Percentiles rank a stretch among this genome's conserved stretches.
These are phyloP conservation scores for Rhynchospora pubera DNA, from an alignment of 176 grass and related monocot genomes.

Conservation along the genomic window DNA sequence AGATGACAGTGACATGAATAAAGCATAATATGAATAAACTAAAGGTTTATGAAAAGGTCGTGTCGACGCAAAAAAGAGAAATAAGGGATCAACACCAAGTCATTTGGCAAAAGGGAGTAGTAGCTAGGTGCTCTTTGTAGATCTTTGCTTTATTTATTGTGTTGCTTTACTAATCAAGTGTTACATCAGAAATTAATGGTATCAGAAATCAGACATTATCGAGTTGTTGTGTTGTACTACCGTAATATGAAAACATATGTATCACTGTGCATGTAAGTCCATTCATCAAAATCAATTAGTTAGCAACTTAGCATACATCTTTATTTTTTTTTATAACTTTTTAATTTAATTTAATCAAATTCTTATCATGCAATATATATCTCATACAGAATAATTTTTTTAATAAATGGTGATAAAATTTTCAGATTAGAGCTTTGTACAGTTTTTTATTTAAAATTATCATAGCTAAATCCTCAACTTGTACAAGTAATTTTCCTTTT, in stretches of 20 bases:
- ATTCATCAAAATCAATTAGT: too few relatives aligned
- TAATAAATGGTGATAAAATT: background rate
- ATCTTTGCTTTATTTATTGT: background rate
- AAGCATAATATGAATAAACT: background rate
- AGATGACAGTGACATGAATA: background rate
- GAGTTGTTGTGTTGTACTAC: too few relatives aligned
- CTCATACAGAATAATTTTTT: too few relatives aligned
- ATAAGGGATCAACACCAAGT: background rate
- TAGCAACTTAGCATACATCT: too few relatives aligned
- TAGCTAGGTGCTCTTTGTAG: background rate
- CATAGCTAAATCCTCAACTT: background rate
- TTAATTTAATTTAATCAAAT: background rate
- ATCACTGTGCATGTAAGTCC: too few relatives aligned
- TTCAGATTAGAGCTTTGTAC: background rate
- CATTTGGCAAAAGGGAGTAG: background rate
- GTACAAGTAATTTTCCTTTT: background rate
- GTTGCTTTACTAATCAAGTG: background rate
- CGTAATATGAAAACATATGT: too few relatives aligned
- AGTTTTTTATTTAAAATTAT: background rate
- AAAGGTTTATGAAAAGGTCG: background rate
- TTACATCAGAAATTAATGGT: background rate
- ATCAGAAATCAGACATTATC: background rate
- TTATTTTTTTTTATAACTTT: background rate
- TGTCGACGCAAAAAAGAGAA: background rate
- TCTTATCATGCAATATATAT: too few relatives aligned